A percentile compares a stretch with the other conserved stretches of the same genome.
Evolutionary conservation across 305 asterid species (phyloP).

Genomic region (Striga hermonthica): DNA sequence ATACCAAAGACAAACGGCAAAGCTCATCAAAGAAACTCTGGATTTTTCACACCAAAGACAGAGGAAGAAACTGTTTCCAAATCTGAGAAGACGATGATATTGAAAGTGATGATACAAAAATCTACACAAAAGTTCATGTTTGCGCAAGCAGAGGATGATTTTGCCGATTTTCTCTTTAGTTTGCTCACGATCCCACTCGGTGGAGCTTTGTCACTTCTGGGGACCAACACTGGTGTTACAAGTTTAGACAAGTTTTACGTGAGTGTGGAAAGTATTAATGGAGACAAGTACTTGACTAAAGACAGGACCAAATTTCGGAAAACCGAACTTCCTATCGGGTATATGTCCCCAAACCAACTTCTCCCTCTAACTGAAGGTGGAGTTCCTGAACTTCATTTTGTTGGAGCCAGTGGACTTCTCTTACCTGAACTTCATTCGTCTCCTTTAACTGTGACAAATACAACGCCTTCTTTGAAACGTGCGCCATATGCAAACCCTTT

Average conservation of each 20-base stretch:
- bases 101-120: background rate
- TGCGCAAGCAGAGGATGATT: slow-evolving; percentile 6
- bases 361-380: too few species aligned
- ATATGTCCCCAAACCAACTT: too few species aligned
- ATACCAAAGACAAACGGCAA: background rate
- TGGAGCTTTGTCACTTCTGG: background rate
- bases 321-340: slow-evolving; percentile 5
- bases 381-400: too few species aligned
- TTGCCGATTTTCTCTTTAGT: slow-evolving; percentile 2
- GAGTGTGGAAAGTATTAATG: background rate
- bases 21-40: background rate
- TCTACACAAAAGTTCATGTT: background rate
- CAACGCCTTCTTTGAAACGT: too few species aligned
- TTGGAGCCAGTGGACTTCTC: too few species aligned
- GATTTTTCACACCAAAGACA: background rate
- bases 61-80: background rate
- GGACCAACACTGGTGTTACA: background rate
- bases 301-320: background rate
- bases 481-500: too few species aligned
- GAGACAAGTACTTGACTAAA: background rate
- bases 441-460: too few species aligned
- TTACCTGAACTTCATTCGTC: too few species aligned
- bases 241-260: slow-evolving; percentile 1
- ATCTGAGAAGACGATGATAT: background rate
- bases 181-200: background rate